These are phyloP conservation scores for Russula abietina DNA, from an alignment of 768 basidiomycete genomes.

Conservation along the genomic window DNA sequence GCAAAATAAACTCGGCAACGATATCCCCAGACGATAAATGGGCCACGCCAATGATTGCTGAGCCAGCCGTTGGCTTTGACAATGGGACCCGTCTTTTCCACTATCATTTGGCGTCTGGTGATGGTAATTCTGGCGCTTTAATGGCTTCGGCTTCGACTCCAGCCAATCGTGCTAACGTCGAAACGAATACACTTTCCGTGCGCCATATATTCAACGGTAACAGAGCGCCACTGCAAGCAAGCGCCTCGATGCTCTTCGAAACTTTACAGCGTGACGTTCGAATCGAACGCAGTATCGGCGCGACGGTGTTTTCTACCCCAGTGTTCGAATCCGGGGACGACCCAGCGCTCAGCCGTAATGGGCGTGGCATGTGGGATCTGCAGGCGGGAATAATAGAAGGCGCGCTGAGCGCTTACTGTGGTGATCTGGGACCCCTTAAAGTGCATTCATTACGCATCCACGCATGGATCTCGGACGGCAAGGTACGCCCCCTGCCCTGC, in stretches of 20 bases:
- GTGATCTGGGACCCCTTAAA: constrained; percentile 1
- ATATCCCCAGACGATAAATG: constrained; percentile 19
- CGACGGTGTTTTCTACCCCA: constrained; percentile 1
- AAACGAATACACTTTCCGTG: constrained; percentile 1
- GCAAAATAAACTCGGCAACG: constrained; percentile 13
- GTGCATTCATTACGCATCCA: constrained; percentile 8
- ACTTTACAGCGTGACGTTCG: constrained; percentile 20
- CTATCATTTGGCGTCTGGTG: constrained; percentile 2
- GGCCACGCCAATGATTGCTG: constrained; percentile 2
- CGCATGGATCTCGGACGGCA: constrained; percentile 21
- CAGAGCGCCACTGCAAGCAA: constrained; percentile 3
- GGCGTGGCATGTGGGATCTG: constrained; percentile 4
- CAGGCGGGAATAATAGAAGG: constrained; percentile 9
- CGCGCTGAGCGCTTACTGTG: constrained; percentile 6
- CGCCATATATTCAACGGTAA: constrained; percentile 24
- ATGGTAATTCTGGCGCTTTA: not conserved
- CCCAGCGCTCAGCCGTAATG: constrained; percentile 1
- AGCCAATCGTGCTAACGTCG: not conserved
- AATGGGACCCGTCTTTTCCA: constrained; percentile 12
- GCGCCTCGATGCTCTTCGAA: constrained; percentile 18
- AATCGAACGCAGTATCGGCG: constrained; percentile 16
- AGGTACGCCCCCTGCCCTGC: constrained; percentile 6
- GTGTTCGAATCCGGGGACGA: constrained; percentile 1
- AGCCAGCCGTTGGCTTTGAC: constrained; percentile 2
- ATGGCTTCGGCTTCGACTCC: not conserved